Percentiles rank a stretch among this genome's conserved stretches.
phyloP scores from a whole-genome alignment of 371 early-diverging fungal genomes.

The Polyrhizophydium stewartii region DNA sequence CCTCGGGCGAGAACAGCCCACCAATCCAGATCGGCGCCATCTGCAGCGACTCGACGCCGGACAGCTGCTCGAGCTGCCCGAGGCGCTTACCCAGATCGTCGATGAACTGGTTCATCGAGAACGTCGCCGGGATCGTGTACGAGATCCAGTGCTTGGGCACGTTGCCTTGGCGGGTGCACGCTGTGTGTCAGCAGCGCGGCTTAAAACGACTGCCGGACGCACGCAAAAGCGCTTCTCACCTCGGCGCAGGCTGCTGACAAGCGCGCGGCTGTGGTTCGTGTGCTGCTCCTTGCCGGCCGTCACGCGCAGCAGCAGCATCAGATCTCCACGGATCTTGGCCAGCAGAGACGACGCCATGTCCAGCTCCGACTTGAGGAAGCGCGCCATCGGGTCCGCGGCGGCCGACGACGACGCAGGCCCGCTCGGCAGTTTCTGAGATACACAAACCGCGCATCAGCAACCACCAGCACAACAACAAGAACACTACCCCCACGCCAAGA shows the following conservation, averaged over 20 bases:
- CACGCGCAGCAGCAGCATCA: slow-evolving; percentile 57
- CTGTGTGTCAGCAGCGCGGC: background rate
- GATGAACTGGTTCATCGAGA: slow-evolving; percentile 67
- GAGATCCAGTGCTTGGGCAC: slow-evolving; percentile 76
- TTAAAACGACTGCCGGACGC: background rate
- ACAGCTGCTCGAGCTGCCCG: slow-evolving; percentile 57
- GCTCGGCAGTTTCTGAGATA: slow-evolving; percentile 25
- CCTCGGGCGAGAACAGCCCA: slow-evolving; percentile 86
- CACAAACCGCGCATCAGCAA: background rate
- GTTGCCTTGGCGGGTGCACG: slow-evolving; percentile 27
- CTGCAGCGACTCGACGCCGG: slow-evolving; percentile 20
- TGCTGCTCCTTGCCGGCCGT: slow-evolving; percentile 77
- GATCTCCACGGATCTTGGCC: slow-evolving; percentile 59
- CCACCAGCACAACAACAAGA: background rate
- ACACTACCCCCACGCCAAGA: background rate
- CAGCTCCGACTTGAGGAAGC: slow-evolving; percentile 83
- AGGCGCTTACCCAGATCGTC: slow-evolving; percentile 68
- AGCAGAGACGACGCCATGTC: slow-evolving; percentile 61
- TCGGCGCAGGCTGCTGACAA: slow-evolving; percentile 45
- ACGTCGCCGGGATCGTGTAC: slow-evolving; percentile 65
- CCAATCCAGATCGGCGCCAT: slow-evolving; percentile 69
- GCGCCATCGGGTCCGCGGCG: slow-evolving; percentile 66
- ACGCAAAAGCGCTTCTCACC: no score
- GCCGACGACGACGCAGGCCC: slow-evolving; percentile 18
- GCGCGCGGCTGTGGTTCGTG: slow-evolving; percentile 75